phyloP scores from a whole-genome alignment of 345 rosid species.

The Crucihimalaya himalaica region DNA sequence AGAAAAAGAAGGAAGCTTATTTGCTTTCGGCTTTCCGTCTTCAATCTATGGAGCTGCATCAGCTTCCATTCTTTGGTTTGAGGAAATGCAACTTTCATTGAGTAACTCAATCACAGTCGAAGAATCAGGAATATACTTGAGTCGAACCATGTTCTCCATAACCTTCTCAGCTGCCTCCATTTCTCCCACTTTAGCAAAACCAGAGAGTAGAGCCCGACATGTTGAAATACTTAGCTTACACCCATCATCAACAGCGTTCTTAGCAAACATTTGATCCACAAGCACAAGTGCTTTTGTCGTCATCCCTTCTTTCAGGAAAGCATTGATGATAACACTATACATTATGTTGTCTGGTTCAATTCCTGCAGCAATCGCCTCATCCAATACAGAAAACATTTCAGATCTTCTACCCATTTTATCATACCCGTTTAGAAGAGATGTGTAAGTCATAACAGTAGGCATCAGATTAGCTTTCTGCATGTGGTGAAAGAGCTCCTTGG shows the following conservation, averaged over 20 bases:
- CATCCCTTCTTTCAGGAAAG: slow-evolving; percentile 58
- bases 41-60: slow-evolving; percentile 34
- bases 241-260: slow-evolving; percentile 49
- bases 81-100: slow-evolving; percentile 25
- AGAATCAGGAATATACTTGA: slow-evolving; percentile 55
- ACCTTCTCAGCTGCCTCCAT: slow-evolving; percentile 53
- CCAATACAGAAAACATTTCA: slow-evolving; percentile 55
- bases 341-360: slow-evolving; percentile 67
- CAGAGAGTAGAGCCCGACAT: slow-evolving; percentile 47
- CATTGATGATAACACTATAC: slow-evolving; percentile 54
- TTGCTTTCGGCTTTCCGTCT: slow-evolving; percentile 5
- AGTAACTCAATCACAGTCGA: slow-evolving; percentile 36
- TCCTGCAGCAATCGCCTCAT: slow-evolving; percentile 58
- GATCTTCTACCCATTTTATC: slow-evolving; percentile 46
- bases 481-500: slow-evolving; percentile 52
- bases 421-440: slow-evolving; percentile 62
- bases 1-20: background rate
- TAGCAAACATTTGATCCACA: slow-evolving; percentile 52
- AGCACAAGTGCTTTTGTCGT: slow-evolving; percentile 47
- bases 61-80: slow-evolving; percentile 29
- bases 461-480: slow-evolving; percentile 57
- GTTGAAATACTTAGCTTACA: slow-evolving; percentile 51
- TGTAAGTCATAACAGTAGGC: slow-evolving; percentile 61
- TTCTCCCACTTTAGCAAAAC: slow-evolving; percentile 51
- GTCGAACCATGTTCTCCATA: slow-evolving; percentile 52